Base-by-base conservation (phyloP, 1,139 yeast species). In the Hyphopichia pseudoburtonii region DNA sequence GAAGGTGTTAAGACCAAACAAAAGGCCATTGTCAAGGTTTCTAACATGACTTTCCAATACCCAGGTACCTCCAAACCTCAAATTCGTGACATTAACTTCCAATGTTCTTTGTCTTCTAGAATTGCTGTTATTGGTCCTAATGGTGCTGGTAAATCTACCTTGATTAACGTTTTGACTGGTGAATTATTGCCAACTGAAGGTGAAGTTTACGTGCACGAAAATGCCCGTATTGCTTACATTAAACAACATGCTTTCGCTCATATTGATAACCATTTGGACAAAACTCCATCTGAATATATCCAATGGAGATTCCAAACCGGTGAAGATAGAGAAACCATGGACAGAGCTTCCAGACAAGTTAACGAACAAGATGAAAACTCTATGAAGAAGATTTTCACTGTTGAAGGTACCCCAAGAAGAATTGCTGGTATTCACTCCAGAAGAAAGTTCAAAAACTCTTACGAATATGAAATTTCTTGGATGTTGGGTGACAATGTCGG, bases 291-390 rank as follows among this genome's bases (percentile, higher is more conserved):
- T 64, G 98, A 92, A 80, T 92, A 92, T 78, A 92, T 92, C 59
- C 98, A 92, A 81, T 92, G 98, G 98, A 90, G 98, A 83, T 92
- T 90, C 97, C 98, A 92, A 80, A 92, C 98, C 67, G 98, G 98
- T 88, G 98, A 92, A 80, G 98, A 92, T 76, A 88, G 98, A 80
- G 98, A 92, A 81, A 92, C 98, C 75, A 92, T 92, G 97, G 98
- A 92, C 80, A 88, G 97, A 81, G 98, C 98, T 70, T 88, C 95
- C 72, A 88, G 98, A 82, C 94, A 86, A 74, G 88, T 92, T 69
- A 89, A 86, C 68, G 98, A 92, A 77, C 78, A 80, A 60, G 98
- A 92, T 76, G 97, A 90, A 80, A 82, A 83, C 73, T 87, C 95
- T 68, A 92, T 92, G 98, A 89, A 90, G 92, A 92, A 90, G 83